These are phyloP conservation scores for Penicillium salamii DNA, from an alignment of 495 filamentous ascomycete species.

Conservation along the genomic window DNA sequence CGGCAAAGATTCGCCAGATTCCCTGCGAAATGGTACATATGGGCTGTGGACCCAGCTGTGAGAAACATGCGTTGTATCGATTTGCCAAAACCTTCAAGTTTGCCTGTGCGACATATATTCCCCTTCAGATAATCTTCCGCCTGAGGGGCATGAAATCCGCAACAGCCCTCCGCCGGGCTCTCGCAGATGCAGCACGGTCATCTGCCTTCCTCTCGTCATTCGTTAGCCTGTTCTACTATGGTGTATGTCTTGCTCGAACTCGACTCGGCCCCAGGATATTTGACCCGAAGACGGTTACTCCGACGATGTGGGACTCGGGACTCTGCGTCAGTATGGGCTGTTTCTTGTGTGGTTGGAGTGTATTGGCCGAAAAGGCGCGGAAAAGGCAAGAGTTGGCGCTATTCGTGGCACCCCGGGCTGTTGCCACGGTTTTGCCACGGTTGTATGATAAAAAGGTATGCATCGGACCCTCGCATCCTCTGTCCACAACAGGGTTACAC, in stretches of 20 bases:
- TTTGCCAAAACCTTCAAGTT: slow-evolving; percentile 71
- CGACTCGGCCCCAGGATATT: slow-evolving; percentile 73
- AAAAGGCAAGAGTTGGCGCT: slow-evolving; percentile 76
- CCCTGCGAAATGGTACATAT: slow-evolving; percentile 89
- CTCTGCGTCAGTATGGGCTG: slow-evolving; percentile 75
- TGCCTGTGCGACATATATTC: slow-evolving; percentile 77
- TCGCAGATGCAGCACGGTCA: slow-evolving; percentile 64
- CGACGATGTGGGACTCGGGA: slow-evolving; percentile 63
- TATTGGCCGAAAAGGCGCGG: slow-evolving; percentile 66
- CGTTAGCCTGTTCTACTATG: slow-evolving; percentile 82
- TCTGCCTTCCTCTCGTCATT: slow-evolving; percentile 83
- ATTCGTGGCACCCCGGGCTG: slow-evolving; percentile 82
- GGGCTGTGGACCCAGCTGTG: slow-evolving; percentile 73
- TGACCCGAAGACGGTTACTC: slow-evolving; percentile 48
- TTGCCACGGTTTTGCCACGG: slow-evolving; percentile 73
- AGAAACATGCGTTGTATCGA: slow-evolving; percentile 69
- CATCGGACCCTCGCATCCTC: slow-evolving; percentile 15
- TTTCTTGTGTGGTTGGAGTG: slow-evolving; percentile 80
- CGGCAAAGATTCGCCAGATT: slow-evolving; percentile 67
- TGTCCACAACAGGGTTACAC: slow-evolving; percentile 26
- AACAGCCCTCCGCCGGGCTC: slow-evolving; percentile 40
- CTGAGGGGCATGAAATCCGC: slow-evolving; percentile 51
- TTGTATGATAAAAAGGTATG: slow-evolving; percentile 62
- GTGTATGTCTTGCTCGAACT: slow-evolving; percentile 78
- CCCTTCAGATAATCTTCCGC: slow-evolving; percentile 68